Conservation (phyloP, 805 yeast species). For the Barnettozyma sp. region DNA sequence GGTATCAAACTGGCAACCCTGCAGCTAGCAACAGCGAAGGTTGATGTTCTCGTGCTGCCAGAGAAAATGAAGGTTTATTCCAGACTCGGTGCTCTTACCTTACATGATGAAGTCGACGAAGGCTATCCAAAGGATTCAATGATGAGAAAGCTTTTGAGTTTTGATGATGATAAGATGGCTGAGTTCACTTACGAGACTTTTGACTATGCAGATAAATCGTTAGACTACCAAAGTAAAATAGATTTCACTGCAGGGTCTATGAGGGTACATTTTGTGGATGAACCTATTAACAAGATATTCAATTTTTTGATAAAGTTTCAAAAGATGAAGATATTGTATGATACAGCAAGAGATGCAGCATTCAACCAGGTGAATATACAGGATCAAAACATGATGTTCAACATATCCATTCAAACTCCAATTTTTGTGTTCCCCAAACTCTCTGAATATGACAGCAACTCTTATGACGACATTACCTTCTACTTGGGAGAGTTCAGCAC, state of each 20-base stretch:
- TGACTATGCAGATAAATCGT: slow-evolving; percentile 45
- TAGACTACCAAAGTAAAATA: slow-evolving; percentile 45
- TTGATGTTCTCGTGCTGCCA: slow-evolving; percentile 60
- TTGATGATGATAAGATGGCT: slow-evolving; percentile 76
- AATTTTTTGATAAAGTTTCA: slow-evolving; percentile 67
- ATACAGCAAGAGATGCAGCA: slow-evolving; percentile 82
- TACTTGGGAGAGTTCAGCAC: slow-evolving; percentile 80
- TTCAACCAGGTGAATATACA: slow-evolving; percentile 68
- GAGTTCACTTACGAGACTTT: slow-evolving; percentile 81
- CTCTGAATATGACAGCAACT: slow-evolving; percentile 33
- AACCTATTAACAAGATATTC: slow-evolving; percentile 62
- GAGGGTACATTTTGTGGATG: slow-evolving; percentile 72
- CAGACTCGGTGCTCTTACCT: slow-evolving; percentile 68
- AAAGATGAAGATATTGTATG: slow-evolving; percentile 84
- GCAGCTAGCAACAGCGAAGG: slow-evolving; percentile 64
- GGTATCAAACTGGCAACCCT: slow-evolving; percentile 76
- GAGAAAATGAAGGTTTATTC: slow-evolving; percentile 69
- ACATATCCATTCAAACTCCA: slow-evolving; percentile 73
- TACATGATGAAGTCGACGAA: slow-evolving; percentile 69
- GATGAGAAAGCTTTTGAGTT: slow-evolving; percentile 60
- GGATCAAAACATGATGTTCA: slow-evolving; percentile 57
- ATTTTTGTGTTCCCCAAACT: slow-evolving; percentile 69
- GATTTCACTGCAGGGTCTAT: slow-evolving; percentile 70
- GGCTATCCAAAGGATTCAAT: slow-evolving; percentile 53
- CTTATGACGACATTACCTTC: slow-evolving; percentile 57